Conservation (phyloP, 139 green algal species). For the Dunaliella sp. region DNA sequence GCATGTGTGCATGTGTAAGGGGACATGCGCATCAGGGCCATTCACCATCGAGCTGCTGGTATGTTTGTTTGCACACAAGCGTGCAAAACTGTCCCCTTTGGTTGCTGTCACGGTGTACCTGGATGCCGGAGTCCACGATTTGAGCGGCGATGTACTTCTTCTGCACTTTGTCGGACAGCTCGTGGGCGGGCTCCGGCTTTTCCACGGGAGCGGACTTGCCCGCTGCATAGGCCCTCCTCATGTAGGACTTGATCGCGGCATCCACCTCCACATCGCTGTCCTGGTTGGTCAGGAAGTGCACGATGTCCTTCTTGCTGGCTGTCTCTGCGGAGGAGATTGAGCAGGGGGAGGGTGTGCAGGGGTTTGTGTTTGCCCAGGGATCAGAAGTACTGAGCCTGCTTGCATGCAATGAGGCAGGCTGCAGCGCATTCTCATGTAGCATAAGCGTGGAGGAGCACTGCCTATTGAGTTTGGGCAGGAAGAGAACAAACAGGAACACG, state of each 20-base stretch:
- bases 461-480: too few species aligned
- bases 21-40: too few species aligned
- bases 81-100: not conserved
- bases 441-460: too few species aligned
- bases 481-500: too few species aligned
- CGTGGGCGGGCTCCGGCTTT: conserved; percentile 25
- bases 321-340: conserved; percentile 35
- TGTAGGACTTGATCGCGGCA: conserved; percentile 33
- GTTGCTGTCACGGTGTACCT: conserved; percentile 23
- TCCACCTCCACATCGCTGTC: conserved; percentile 36
- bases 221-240: conserved; percentile 20
- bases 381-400: too few species aligned
- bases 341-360: too few species aligned
- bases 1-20: too few species aligned
- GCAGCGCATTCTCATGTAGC: too few species aligned
- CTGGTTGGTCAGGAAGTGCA: conserved; percentile 32
- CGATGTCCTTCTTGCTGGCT: conserved; percentile 37
- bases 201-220: conserved; percentile 17
- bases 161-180: conserved; percentile 48
- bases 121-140: conserved; percentile 49
- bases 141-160: conserved; percentile 58
- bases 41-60: too few species aligned
- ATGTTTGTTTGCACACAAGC: too few species aligned
- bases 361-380: too few species aligned
- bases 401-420: too few species aligned